These are phyloP conservation scores for Paramecium tetraurelia DNA, from an alignment of 73 alveolate genomes.

Conservation along the genomic window DNA sequence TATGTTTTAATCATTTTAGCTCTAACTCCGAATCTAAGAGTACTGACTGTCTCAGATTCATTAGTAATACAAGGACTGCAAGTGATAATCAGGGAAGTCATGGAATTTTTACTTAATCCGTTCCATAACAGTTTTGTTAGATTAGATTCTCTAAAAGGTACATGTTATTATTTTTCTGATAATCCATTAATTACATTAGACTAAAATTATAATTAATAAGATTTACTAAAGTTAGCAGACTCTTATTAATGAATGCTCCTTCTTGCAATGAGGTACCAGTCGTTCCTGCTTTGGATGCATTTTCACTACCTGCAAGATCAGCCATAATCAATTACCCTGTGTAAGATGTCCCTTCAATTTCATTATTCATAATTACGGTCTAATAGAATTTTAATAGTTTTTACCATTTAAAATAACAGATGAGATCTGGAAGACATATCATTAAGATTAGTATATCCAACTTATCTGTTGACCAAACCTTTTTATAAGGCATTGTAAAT, in stretches of 20 bases:
- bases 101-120: conserved; percentile 94
- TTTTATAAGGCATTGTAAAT: conserved; percentile 75
- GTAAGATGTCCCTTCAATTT: conserved; percentile 54
- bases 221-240: conserved; percentile 68
- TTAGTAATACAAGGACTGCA: conserved; percentile 81
- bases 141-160: conserved; percentile 92
- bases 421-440: conserved; percentile 91
- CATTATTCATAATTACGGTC: conserved; percentile 55
- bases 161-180: conserved; percentile 60
- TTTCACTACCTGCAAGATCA: conserved; percentile 94
- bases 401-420: conserved; percentile 67
- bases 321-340: conserved; percentile 84
- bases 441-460: conserved; percentile 85
- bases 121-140: conserved; percentile 94
- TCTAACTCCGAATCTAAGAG: conserved; percentile 94
- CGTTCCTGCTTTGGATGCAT: conserved; percentile 92
- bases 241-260: conserved; percentile 88
- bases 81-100: conserved; percentile 91
- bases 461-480: conserved; percentile 84
- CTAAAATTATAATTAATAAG: not conserved
- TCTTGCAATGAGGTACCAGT: conserved; percentile 82
- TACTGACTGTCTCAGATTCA: conserved; percentile 90
- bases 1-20: conserved; percentile 93
- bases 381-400: not conserved
- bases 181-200: conserved; percentile 60